Base-by-base conservation (phyloP, 306 rosid species). In the Begonia fuchsioides region DNA sequence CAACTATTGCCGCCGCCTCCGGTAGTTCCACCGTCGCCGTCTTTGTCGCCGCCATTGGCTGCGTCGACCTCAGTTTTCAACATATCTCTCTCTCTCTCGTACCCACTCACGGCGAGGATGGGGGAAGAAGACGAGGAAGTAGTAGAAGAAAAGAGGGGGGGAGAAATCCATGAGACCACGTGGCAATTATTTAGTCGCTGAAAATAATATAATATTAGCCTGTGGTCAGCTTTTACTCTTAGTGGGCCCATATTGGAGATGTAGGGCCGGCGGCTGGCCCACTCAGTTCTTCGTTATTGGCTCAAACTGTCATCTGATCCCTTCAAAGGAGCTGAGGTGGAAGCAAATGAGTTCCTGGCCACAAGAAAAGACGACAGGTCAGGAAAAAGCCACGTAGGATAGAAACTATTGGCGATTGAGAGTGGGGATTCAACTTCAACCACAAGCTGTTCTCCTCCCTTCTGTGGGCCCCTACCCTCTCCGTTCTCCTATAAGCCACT, bases 131-230 rank as follows among this genome's bases (percentile, higher is more conserved):
- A 0, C 2, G 5, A 10, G 3, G 44, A 40, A 18, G 7, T 19
- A n/a, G n/a, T n/a, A 12, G 12, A 11, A 4, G 32, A 6, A 32
- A 39, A 54, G 45, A 39, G 50, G 8, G 61, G 64, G 57, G 44
- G 53, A 52, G 52, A 76, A 80, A 78, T 87, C 83, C 70, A 16
- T 10, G 15, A 4, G 3, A 50, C 61, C 83, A 74, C 90, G 93
- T 88, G 96, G 72, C 64, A 1, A 0, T 2, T 5, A n/a, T 70
- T 2, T 58, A 64, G 75, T 81, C 93, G 96, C 15, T 20, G 12
- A 1, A 11, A 49, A 71, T 52, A 63, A 80, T 56, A 58, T 52
- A 19, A 47, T 56, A 58, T 74, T 83, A 78, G 63, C 81, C 75
- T 77, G 73, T 82, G 92, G 96, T 68, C 69, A 63, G 70, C 61